Evolutionary conservation across 768 basidiomycete genomes (phyloP).

Genomic region (Psilocybe cyanescens): DNA sequence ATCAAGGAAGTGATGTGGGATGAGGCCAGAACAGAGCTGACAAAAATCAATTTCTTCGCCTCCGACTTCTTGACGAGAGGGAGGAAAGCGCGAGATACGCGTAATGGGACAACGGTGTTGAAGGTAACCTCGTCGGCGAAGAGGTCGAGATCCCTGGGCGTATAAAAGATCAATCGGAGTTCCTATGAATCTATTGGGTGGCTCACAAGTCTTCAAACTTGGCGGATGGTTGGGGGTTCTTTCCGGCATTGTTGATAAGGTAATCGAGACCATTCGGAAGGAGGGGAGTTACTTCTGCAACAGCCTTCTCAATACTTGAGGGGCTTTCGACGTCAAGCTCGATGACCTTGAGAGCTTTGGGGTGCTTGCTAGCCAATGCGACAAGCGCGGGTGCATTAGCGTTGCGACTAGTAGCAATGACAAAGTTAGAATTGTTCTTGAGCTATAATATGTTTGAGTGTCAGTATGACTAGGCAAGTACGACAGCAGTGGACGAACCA

Average conservation of each 20-base stretch:
- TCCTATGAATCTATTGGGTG: neutral
- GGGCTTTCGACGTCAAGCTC: slow-evolving; percentile 23
- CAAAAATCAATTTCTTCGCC: slow-evolving; percentile 25
- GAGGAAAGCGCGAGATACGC: slow-evolving; percentile 24
- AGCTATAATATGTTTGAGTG: slow-evolving; percentile 18
- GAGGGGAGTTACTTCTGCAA: slow-evolving; percentile 13
- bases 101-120: slow-evolving; percentile 23
- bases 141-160: slow-evolving; percentile 20
- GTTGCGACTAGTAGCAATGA: slow-evolving; percentile 26
- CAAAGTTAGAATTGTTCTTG: slow-evolving; percentile 23
- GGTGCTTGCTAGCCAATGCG: slow-evolving; percentile 17
- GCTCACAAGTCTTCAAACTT: slow-evolving; percentile 26
- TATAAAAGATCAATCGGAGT: neutral
- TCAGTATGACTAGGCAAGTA: neutral
- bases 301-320: slow-evolving; percentile 20
- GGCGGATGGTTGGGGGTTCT: slow-evolving; percentile 17
- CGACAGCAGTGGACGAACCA: slow-evolving; percentile 14
- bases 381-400: slow-evolving; percentile 9
- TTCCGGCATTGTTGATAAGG: slow-evolving; percentile 24
- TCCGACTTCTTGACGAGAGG: slow-evolving; percentile 24
- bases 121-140: slow-evolving; percentile 23
- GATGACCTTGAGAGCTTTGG: slow-evolving; percentile 19
- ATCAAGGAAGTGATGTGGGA: slow-evolving; percentile 14
- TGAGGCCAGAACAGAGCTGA: slow-evolving; percentile 28
- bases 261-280: slow-evolving; percentile 28